Conservation (phyloP, 1,284 basidiomycete species). For the Trametes hirsuta region DNA sequence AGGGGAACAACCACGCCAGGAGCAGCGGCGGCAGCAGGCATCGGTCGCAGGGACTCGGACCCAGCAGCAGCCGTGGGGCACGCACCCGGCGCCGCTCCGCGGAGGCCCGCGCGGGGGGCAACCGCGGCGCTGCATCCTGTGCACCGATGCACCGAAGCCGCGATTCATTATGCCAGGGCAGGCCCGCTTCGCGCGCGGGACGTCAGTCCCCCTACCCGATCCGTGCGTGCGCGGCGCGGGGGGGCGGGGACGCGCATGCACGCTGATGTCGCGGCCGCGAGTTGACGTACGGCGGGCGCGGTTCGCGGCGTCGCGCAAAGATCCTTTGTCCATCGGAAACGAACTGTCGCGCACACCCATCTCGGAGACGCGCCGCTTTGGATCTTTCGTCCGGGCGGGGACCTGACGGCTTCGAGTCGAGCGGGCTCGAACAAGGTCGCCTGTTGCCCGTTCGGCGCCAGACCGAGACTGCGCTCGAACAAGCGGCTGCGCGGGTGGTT, state of each 20-base stretch:
- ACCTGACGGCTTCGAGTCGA: not conserved
- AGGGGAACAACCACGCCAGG: no score
- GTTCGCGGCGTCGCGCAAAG: not conserved
- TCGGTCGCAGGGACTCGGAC: no score
- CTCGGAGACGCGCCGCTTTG: not conserved
- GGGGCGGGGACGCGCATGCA: not conserved
- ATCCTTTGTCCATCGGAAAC: constrained; percentile 14
- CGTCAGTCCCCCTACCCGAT: not conserved
- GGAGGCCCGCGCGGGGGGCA: not conserved
- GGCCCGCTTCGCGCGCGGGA: not conserved
- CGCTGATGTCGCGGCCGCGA: constrained; percentile 3
- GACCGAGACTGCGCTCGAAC: no score
- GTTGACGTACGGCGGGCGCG: constrained; percentile 9
- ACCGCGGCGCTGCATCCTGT: not conserved
- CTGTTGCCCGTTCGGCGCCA: no score
- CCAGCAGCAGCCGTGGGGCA: not conserved
- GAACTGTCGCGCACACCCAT: constrained; percentile 7
- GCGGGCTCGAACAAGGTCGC: not conserved
- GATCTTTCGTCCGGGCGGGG: not conserved
- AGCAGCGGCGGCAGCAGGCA: no score
- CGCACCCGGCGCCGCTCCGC: not conserved
- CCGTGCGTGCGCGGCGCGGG: not conserved
- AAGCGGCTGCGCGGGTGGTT: no score
- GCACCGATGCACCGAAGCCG: not conserved
- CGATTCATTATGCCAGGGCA: not conserved